Evolutionary conservation across 2,329 filamentous ascomycete genomes (phyloP), one percentile per base, ranked within the genome.

Genomic region (Magnaporthiopsis poae): DNA sequence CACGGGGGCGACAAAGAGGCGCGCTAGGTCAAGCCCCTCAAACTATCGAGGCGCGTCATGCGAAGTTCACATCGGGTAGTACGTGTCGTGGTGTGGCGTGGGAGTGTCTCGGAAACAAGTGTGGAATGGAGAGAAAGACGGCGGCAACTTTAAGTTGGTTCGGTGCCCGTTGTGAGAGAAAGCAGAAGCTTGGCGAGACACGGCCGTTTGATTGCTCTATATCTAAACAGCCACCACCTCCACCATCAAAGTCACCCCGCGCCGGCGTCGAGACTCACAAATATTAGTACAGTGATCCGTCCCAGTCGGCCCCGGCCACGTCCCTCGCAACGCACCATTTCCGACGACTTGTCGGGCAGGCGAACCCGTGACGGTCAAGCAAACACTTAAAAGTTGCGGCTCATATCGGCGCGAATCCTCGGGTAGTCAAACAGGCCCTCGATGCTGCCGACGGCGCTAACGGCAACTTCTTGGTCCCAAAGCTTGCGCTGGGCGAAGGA

Each of bases 381-480:
- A 60, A 60, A 31, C 31, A 21, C n/a, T n/a, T 73, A 77, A 63
- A 76, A 72, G 73, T 77, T 77, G 69, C 75, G 72, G 72, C 71
- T 75, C 76, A 77, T 77, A 68, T 75, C 75, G 60, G 69, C 74
- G 66, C 76, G 72, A 66, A 77, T 70, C 66, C 76, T 74, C 46
- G 73, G 63, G 82, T 95, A 96, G 79, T 94, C 87, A 69, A 90
- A 84, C 67, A 89, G 79, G 77, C 88, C 94, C 86, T 98, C 95
- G 75, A 98, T 92, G 81, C 87, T 89, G 72, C 95, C 95, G 71
- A 98, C 91, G 46, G 94, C 95, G 77, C 89, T 93, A 78, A 99
- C 86, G 74, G 95, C 95, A 74, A 99, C 84, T 78, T 99, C 95
- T 81, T 94, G 90, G 81, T 99, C 95, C 95, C 95, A 99, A 69